Conservation (phyloP, 1,284 basidiomycete species). For the Marasmius fiardii region DNA sequence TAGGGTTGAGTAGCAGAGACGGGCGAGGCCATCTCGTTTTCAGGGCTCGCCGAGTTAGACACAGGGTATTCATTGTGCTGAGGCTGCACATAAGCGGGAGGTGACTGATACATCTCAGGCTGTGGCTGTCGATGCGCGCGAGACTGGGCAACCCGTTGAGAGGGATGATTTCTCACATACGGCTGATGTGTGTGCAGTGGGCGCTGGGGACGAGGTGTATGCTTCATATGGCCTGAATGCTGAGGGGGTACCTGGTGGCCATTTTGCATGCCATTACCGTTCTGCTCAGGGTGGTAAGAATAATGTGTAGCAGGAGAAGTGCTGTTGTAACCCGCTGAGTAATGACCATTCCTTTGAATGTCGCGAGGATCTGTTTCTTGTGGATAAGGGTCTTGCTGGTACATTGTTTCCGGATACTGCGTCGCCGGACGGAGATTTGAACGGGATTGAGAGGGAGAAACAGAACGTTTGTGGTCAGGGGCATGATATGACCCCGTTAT, state of each 20-base stretch:
- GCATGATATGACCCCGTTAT: background rate
- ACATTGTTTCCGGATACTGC: conserved; percentile 15
- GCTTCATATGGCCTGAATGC: background rate
- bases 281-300: background rate
- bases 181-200: conserved; percentile 2
- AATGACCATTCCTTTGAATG: background rate
- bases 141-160: background rate
- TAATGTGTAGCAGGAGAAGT: background rate
- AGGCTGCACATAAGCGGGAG: conserved; percentile 14
- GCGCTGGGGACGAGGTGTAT: background rate
- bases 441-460: conserved; percentile 19
- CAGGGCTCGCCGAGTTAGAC: conserved; percentile 4
- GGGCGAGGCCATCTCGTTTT: conserved; percentile 8
- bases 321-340: background rate
- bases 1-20: conserved; percentile 12
- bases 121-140: conserved; percentile 4
- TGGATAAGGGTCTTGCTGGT: conserved; percentile 18
- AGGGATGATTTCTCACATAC: background rate
- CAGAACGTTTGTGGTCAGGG: conserved; percentile 3
- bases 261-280: background rate
- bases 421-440: conserved; percentile 15
- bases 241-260: background rate
- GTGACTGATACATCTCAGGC: conserved; percentile 18
- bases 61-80: conserved; percentile 14
- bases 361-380: conserved; percentile 9